A percentile compares a stretch with the other conserved stretches of the same genome.
Evolutionary conservation across 768 basidiomycete species (phyloP).

Genomic region (Symmetrospora coprosmae): DNA sequence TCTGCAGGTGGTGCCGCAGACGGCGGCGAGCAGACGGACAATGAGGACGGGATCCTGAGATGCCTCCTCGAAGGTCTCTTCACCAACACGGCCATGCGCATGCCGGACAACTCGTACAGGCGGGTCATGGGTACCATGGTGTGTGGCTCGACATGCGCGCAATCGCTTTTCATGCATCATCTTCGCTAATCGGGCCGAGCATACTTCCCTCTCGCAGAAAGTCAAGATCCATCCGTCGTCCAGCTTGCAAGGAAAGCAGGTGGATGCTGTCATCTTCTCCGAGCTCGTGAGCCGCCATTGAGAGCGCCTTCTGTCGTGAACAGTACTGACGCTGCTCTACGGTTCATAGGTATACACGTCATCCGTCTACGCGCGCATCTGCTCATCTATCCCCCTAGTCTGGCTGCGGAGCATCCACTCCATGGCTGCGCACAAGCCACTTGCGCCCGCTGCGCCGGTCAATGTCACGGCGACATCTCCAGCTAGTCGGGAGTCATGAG

Average conservation of each 20-base stretch:
- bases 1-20: no score
- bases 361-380: slow-evolving; percentile 73
- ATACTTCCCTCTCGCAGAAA: slow-evolving; percentile 37
- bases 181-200: slow-evolving; percentile 2
- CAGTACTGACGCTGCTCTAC: no score
- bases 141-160: slow-evolving; percentile 18
- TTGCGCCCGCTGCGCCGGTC: no score
- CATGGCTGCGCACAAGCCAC: no score
- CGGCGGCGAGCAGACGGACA: slow-evolving; percentile 46
- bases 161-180: slow-evolving; percentile 29
- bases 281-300: slow-evolving; percentile 75
- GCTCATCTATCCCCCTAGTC: slow-evolving; percentile 59
- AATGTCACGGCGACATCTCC: no score
- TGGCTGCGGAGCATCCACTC: slow-evolving; percentile 39
- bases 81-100: slow-evolving; percentile 68
- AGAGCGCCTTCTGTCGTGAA: no score
- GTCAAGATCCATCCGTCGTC: slow-evolving; percentile 90
- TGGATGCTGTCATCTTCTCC: slow-evolving; percentile 76
- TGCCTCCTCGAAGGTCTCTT: slow-evolving; percentile 63
- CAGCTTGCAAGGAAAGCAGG: slow-evolving; percentile 61
- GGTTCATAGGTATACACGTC: slow-evolving; percentile 54
- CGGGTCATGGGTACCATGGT: slow-evolving; percentile 47
- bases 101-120: slow-evolving; percentile 66
- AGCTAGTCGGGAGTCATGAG: no score
- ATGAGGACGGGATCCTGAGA: slow-evolving; percentile 54